These are phyloP conservation scores for Barnettozyma populi DNA, from an alignment of 805 yeast genomes.

Conservation along the genomic window DNA sequence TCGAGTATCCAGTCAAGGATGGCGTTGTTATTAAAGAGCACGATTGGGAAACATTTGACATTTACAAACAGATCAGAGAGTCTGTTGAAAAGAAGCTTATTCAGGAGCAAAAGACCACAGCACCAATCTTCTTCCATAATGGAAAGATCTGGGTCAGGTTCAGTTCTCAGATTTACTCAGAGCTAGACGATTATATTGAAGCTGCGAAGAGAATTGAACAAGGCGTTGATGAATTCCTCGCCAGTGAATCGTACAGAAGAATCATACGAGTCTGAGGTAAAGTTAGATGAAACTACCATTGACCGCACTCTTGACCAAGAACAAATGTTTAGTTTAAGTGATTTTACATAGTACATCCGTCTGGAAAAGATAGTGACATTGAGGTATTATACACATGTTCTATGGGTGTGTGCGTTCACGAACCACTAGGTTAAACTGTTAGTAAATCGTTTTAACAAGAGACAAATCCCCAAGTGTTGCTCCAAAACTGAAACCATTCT, in stretches of 20 bases:
- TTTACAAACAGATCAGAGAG: not conserved
- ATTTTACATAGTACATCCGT: no score
- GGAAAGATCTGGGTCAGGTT: slow-evolving; percentile 42
- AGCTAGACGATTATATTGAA: slow-evolving; percentile 31
- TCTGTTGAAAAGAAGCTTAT: slow-evolving; percentile 19
- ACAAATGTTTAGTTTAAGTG: no score
- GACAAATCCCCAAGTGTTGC: not conserved
- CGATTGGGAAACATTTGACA: not conserved
- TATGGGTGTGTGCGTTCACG: no score
- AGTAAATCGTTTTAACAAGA: slow-evolving; percentile 8
- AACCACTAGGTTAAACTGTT: slow-evolving; percentile 30
- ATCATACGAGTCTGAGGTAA: not conserved
- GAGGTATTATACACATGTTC: no score
- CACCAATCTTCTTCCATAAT: slow-evolving; percentile 41
- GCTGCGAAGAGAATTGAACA: not conserved
- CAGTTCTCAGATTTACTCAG: slow-evolving; percentile 58
- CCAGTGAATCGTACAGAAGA: not conserved
- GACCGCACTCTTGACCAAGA: no score
- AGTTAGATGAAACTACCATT: no score
- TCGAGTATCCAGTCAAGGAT: not conserved
- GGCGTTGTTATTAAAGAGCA: not conserved
- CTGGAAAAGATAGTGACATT: no score
- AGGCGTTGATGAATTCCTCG: not conserved
- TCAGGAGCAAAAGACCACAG: slow-evolving; percentile 37
- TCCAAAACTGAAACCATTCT: not conserved